Evolutionary conservation across 2,329 filamentous ascomycete species (phyloP).

Genomic region (Coleophoma crateriformis): DNA sequence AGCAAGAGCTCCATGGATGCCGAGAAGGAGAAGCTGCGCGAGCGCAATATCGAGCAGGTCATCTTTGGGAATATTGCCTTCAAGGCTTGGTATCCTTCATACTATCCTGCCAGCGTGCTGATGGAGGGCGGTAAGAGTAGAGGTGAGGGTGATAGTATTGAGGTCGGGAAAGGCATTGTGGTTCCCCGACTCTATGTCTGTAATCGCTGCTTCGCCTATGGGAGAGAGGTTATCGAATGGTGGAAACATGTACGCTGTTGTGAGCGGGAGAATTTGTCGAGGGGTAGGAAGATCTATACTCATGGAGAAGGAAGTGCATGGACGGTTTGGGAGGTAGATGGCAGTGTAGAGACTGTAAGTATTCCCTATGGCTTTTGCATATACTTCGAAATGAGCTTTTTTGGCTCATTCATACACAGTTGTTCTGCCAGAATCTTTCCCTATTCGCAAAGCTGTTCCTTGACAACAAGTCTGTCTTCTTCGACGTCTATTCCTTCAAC

Average conservation of each 20-base stretch:
- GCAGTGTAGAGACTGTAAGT: conserved; percentile 69
- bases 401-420: conserved; percentile 30
- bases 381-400: not conserved
- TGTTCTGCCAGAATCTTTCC: conserved; percentile 93
- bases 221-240: conserved; percentile 55
- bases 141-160: conserved; percentile 5
- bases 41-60: conserved; percentile 81
- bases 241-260: conserved; percentile 54
- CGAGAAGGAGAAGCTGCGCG: conserved; percentile 22
- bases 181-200: conserved; percentile 79
- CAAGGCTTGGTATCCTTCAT: conserved; percentile 88
- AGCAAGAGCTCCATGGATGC: not conserved
- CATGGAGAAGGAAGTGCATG: conserved; percentile 67
- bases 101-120: conserved; percentile 56
- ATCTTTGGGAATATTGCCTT: conserved; percentile 81
- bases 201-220: conserved; percentile 91
- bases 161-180: conserved; percentile 23
- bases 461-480: conserved; percentile 97
- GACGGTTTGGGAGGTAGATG: conserved; percentile 89
- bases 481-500: conserved; percentile 89
- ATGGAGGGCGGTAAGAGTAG: conserved; percentile 52
- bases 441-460: conserved; percentile 97
- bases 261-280: conserved; percentile 39
- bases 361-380: not conserved
- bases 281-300: conserved; percentile 70